These are phyloP conservation scores for Rhynchosporium graminicola DNA, from an alignment of 2,329 filamentous ascomycete species.

Conservation along the genomic window DNA sequence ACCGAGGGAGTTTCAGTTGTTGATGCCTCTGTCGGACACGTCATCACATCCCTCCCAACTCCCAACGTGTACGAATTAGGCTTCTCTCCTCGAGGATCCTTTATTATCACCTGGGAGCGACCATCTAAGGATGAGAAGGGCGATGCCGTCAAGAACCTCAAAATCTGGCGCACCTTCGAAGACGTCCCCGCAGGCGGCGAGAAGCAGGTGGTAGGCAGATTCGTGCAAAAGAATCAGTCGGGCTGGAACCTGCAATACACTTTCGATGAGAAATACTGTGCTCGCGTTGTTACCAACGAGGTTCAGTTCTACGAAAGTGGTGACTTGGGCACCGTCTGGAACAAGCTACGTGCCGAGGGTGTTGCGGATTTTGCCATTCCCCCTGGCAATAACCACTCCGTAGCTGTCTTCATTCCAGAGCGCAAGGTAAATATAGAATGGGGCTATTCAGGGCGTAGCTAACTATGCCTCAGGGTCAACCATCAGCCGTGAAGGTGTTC, in stretches of 20 bases:
- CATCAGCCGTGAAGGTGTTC: constrained; percentile 90
- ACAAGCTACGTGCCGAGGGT: constrained; percentile 91
- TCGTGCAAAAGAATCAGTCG: constrained; percentile 93
- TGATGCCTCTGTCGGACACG: constrained; percentile 74
- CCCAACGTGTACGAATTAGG: constrained; percentile 90
- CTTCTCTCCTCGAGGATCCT: constrained; percentile 91
- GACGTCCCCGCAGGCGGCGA: constrained; percentile 61
- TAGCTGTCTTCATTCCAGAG: constrained; percentile 94
- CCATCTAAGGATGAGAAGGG: constrained; percentile 90
- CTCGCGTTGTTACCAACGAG: constrained; percentile 92
- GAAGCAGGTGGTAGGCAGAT: constrained; percentile 78
- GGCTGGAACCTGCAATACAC: constrained; percentile 99
- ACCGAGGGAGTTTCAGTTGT: constrained; percentile 83
- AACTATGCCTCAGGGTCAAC: constrained; percentile 69
- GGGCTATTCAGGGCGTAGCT: constrained; percentile 16
- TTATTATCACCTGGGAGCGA: constrained; percentile 95
- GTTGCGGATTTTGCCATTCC: constrained; percentile 87
- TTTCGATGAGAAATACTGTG: constrained; percentile 88
- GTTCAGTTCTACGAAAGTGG: constrained; percentile 94
- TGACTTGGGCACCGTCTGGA: constrained; percentile 86
- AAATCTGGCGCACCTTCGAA: constrained; percentile 88
- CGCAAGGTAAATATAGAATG: constrained; percentile 68
- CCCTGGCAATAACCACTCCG: constrained; percentile 84
- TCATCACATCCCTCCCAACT: constrained; percentile 73
- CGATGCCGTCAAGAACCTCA: constrained; percentile 93